phyloP scores from a whole-genome alignment of 1,284 basidiomycete genomes.

The Cryptococcus sp. region DNA sequence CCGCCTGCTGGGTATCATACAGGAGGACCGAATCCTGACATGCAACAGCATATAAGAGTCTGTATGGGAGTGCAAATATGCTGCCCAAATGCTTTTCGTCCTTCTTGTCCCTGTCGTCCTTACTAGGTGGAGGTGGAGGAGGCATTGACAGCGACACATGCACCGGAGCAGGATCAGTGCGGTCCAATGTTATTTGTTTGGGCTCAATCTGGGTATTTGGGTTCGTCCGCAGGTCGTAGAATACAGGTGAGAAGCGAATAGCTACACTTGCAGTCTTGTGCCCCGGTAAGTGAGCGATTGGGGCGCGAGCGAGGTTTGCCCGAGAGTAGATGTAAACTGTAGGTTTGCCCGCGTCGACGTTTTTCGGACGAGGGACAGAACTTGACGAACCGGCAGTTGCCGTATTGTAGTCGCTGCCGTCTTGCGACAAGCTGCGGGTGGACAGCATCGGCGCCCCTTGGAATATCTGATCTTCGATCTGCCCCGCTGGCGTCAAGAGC shows the following conservation, averaged over 20 bases:
- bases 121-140: conserved; percentile 53
- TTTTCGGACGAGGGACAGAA: conserved; percentile 28
- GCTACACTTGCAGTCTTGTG: conserved; percentile 94
- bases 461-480: conserved; percentile 86
- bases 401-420: conserved; percentile 38
- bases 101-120: conserved; percentile 27
- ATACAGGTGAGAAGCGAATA: conserved; percentile 87
- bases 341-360: conserved; percentile 58
- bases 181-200: conserved; percentile 66
- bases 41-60: conserved; percentile 93
- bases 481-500: conserved; percentile 90
- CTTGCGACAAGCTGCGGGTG: conserved; percentile 43
- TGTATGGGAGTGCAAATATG: conserved; percentile 86
- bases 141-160: conserved; percentile 51
- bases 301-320: conserved; percentile 85
- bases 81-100: conserved; percentile 34
- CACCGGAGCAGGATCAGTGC: conserved; percentile 58
- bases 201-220: conserved; percentile 55
- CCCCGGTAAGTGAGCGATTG: conserved; percentile 91
- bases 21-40: conserved; percentile 95
- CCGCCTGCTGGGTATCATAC: conserved; percentile 95
- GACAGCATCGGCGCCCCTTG: conserved; percentile 54
- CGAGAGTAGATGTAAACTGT: conserved; percentile 95
- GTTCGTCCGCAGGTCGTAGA: conserved; percentile 80
- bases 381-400: conserved; percentile 41